phyloP scores from a whole-genome alignment of 495 filamentous ascomycete species.

The Rhizodiscina lignyota region DNA sequence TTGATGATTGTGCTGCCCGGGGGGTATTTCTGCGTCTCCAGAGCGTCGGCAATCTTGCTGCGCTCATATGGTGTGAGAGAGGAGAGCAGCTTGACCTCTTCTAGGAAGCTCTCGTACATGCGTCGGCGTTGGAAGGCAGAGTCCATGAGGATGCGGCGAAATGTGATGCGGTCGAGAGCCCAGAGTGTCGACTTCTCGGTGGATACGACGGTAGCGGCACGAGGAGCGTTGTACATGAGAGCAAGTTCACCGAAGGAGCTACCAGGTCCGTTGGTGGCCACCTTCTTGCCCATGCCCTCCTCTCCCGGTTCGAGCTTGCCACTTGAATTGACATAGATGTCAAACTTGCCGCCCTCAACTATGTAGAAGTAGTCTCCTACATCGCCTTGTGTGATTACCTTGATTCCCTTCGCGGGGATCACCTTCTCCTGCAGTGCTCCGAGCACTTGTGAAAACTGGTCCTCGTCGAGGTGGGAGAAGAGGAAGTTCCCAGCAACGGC shows the following conservation, averaged over 20 bases:
- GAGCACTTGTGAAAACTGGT: constrained; percentile 71
- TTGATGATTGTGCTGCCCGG: constrained; percentile 68
- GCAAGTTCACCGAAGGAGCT: constrained; percentile 96
- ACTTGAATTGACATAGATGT: constrained; percentile 74
- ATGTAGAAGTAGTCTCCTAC: constrained; percentile 97
- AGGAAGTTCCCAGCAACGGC: constrained; percentile 85
- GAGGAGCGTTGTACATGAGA: constrained; percentile 95
- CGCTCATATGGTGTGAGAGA: constrained; percentile 80
- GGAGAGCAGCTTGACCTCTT: constrained; percentile 80
- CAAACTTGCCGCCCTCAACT: constrained; percentile 79
- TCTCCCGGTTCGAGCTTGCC: constrained; percentile 67
- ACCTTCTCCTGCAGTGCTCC: constrained; percentile 88
- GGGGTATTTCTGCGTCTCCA: constrained; percentile 77
- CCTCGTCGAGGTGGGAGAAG: constrained; percentile 87
- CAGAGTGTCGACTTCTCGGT: constrained; percentile 72
- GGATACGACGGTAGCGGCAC: constrained; percentile 88
- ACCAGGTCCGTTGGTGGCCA: constrained; percentile 68
- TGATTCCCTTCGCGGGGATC: constrained; percentile 87
- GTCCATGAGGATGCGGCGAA: constrained; percentile 97
- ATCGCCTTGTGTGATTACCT: constrained; percentile 92
- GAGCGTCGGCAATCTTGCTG: constrained; percentile 88
- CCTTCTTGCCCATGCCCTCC: constrained; percentile 70
- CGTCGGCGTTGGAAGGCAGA: constrained; percentile 87
- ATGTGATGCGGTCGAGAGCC: constrained; percentile 89
- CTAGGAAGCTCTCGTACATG: constrained; percentile 96